Evolutionary conservation across 2,329 filamentous ascomycete species (phyloP), one percentile per base, ranked within the genome.

Genomic region (Colletotrichum sp.): DNA sequence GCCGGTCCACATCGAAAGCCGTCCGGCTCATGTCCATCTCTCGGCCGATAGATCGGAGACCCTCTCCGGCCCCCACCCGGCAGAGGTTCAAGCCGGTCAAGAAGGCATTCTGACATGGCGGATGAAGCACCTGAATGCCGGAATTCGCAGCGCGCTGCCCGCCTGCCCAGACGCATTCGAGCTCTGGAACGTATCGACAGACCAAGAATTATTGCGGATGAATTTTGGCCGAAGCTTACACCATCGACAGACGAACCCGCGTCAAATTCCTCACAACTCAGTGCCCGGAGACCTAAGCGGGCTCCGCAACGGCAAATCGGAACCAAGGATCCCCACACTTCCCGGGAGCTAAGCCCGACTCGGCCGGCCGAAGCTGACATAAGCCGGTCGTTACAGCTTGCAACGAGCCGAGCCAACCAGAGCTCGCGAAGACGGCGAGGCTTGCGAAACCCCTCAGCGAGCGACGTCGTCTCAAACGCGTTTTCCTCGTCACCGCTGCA

Each of bases 381-480:
- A 36, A 62, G 58, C 58, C 58, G 58, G 58, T 30, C 58, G 58
- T 21, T 30, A 34, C 58, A 34, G 30, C 9, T 21, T 62, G 7
- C 0, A 32, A 62, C n/a, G 30, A 61, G 32, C 58, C 58, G 58
- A 34, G 58, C 58, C 58, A 61, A 36, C 58, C 58, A 61, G 58
- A 32, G 28, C 7, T 24, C 18, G 64, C 13, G 6, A 61, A 21
- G 13, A 21, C 24, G 28, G 30, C 55, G 64, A 34, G 55, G 38
- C 21, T 32, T 56, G 30, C 12, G 43, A 69, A 34, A 58, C 56
- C 71, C 71, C 71, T 70, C 71, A 70, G 14, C 58, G 32, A 32
- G 48, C 48, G 59, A 30, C 43, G 34, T 64, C 26, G 21, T 43
- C 34, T 28, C 43, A 70, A 28, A 70, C 59, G 38, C 14, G 13